Evolutionary conservation across 371 early-diverging fungal species (phyloP).

Genomic region (Mucor sp.): DNA sequence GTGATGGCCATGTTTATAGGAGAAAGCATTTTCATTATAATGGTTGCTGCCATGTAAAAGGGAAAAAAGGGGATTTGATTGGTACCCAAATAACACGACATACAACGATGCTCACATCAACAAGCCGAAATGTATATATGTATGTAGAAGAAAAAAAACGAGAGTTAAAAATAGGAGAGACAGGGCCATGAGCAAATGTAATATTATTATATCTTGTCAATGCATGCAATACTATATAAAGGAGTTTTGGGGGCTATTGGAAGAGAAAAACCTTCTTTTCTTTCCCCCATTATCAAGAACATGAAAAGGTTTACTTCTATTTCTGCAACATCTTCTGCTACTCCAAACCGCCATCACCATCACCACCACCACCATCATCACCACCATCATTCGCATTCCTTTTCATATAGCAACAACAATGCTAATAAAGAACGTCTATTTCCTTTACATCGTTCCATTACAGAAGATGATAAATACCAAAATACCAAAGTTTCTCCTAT

Average conservation of each 20-base stretch:
- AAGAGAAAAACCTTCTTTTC: slow-evolving; percentile 1
- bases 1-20: background rate
- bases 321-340: slow-evolving; percentile 4
- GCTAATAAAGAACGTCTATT: slow-evolving; percentile 11
- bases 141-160: background rate
- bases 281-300: background rate
- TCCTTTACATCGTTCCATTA: slow-evolving; percentile 28
- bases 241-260: background rate
- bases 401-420: background rate
- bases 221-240: slow-evolving; percentile 15
- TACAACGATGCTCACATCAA: background rate
- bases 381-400: slow-evolving; percentile 7
- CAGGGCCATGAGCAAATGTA: background rate
- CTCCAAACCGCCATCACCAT: background rate
- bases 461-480: slow-evolving; percentile 19
- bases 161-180: background rate
- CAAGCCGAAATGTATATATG: background rate
- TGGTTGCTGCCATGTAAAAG: background rate
- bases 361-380: background rate
- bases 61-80: background rate
- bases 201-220: slow-evolving; percentile 9
- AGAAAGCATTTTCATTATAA: background rate
- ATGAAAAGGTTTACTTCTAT: background rate
- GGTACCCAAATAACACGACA: background rate
- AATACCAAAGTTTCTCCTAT: slow-evolving; percentile 22